Conservation (phyloP, 2,329 filamentous ascomycete genomes). For the Graphiopsis chlorocephala region DNA sequence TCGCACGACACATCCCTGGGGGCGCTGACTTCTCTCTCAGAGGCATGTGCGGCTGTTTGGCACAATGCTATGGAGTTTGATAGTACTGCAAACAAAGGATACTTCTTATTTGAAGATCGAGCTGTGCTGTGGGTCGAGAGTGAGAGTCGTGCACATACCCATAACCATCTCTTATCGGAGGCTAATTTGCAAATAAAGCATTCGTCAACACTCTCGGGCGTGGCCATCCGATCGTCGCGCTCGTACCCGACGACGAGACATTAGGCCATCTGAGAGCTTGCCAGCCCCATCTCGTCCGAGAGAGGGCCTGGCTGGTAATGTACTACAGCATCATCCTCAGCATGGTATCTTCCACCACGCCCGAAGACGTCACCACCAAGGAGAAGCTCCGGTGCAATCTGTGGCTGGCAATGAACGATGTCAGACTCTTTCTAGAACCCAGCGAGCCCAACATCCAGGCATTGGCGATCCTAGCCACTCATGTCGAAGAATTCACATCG, state of each 20-base stretch:
- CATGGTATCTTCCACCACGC: constrained; percentile 13
- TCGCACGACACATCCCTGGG: constrained; percentile 14
- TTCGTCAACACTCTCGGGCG: constrained; percentile 15
- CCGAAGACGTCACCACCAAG: constrained; percentile 17
- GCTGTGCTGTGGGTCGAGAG: constrained; percentile 17
- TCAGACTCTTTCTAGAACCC: constrained; percentile 23
- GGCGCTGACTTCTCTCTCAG: constrained; percentile 19
- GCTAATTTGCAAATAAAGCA: constrained; percentile 1
- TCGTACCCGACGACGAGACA: constrained; percentile 13
- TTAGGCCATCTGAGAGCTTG: constrained; percentile 17
- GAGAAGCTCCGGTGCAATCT: constrained; percentile 23
- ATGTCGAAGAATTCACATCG: constrained; percentile 26
- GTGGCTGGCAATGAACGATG: constrained; percentile 28
- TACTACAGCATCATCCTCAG: constrained; percentile 26
- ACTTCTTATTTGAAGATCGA: constrained; percentile 20
- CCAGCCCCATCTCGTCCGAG: constrained; percentile 16
- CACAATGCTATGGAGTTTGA: constrained; percentile 19
- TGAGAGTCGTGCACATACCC: not conserved
- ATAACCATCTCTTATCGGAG: too few species aligned
- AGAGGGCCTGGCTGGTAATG: constrained; percentile 27
- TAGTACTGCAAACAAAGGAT: constrained; percentile 12
- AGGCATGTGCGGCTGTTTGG: constrained; percentile 22
- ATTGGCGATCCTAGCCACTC: constrained; percentile 22
- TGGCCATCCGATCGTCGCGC: constrained; percentile 16
- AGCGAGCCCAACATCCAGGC: constrained; percentile 26